A percentile compares a stretch with the other conserved stretches of the same genome.
phyloP scores from a whole-genome alignment of 78 protist species.

The Neovahlkampfia damariscottae region DNA sequence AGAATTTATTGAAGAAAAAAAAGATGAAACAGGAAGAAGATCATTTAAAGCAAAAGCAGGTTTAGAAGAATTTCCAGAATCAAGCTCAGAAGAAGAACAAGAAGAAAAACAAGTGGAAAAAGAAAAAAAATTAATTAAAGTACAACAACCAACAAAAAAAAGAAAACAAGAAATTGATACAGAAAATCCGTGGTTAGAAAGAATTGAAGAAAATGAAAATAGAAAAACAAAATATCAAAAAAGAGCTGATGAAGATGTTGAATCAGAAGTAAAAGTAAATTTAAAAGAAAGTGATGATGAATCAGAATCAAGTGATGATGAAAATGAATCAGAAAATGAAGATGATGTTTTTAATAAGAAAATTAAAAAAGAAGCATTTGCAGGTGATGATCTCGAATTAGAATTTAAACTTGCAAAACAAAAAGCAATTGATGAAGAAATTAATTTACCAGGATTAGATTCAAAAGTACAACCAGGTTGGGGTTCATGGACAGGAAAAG shows the following conservation, averaged over 20 bases:
- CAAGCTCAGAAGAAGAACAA: not conserved
- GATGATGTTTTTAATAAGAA: no score
- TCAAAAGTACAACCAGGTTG: not conserved
- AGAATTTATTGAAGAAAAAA: not conserved
- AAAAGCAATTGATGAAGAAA: not conserved
- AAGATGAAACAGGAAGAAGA: not conserved
- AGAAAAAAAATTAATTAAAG: no score
- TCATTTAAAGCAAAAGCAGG: no score
- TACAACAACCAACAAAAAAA: not conserved
- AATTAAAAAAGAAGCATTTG: not conserved
- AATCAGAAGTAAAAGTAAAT: not conserved
- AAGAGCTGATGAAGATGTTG: not conserved
- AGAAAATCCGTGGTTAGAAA: not conserved
- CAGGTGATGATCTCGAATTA: not conserved
- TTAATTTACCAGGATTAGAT: not conserved
- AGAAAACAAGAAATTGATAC: not conserved
- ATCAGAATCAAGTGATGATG: not conserved
- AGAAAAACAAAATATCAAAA: not conserved
- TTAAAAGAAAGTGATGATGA: not conserved
- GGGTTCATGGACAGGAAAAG: constrained; percentile 3
- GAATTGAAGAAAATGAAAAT: not conserved
- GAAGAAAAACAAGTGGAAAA: no score
- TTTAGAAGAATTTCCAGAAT: not conserved
- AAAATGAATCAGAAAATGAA: not conserved
- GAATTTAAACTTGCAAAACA: not conserved